Evolutionary conservation across 192 early-diverging fungal genomes (phyloP).

Genomic region (Backusella luteola): DNA sequence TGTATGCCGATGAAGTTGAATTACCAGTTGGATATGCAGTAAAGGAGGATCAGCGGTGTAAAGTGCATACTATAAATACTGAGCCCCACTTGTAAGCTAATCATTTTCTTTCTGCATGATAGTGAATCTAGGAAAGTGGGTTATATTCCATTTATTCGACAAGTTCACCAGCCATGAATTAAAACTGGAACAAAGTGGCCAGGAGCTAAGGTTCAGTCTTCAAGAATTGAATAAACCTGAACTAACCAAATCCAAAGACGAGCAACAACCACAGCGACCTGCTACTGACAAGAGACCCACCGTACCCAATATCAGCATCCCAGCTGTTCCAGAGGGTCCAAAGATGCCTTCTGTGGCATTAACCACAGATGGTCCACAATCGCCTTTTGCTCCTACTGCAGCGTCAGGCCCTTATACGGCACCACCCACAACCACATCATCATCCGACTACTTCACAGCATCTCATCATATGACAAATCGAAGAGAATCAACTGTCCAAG

Average conservation of each 20-base stretch:
- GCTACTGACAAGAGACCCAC: background rate
- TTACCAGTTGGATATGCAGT: slow-evolving; percentile 43
- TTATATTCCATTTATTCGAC: slow-evolving; percentile 73
- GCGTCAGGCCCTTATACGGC: slow-evolving; percentile 38
- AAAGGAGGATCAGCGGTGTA: slow-evolving; percentile 75
- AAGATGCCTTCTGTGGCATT: slow-evolving; percentile 24
- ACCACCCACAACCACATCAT: slow-evolving; percentile 18
- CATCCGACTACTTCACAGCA: slow-evolving; percentile 31
- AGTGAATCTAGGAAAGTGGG: slow-evolving; percentile 86
- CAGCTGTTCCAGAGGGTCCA: background rate
- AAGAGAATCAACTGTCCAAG: slow-evolving; percentile 29
- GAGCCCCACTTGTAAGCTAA: background rate
- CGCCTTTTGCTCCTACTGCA: slow-evolving; percentile 11
- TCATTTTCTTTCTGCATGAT: background rate
- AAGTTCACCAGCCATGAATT: slow-evolving; percentile 47
- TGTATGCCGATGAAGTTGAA: slow-evolving; percentile 83
- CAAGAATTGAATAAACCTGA: background rate
- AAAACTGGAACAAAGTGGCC: background rate
- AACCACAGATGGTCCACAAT: slow-evolving; percentile 14
- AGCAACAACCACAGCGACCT: background rate
- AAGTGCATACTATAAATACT: background rate
- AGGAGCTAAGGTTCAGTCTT: background rate
- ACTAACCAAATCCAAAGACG: background rate
- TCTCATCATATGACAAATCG: slow-evolving; percentile 30
- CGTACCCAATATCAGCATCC: background rate